A percentile compares a stretch with the other conserved stretches of the same genome.
Conservation (phyloP, 495 filamentous ascomycete species). For the Aspergillus olivimuriae region DNA sequence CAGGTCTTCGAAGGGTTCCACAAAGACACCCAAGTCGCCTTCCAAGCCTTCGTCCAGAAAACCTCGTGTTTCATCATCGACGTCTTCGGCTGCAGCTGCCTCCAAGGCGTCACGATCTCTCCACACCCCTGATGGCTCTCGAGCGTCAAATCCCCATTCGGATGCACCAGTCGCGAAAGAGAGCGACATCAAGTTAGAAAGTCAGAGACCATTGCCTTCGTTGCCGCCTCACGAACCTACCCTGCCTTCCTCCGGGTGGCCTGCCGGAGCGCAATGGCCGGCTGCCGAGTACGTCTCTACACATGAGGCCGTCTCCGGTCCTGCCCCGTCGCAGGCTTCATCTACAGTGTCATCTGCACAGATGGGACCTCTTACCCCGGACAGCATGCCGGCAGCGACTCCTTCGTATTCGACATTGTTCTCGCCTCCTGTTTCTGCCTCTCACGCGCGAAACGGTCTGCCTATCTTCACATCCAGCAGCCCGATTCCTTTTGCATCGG, state of each 20-base stretch:
- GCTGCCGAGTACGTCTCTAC: no score
- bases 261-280: no score
- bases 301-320: no score
- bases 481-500: constrained; percentile 43
- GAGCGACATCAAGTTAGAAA: no score
- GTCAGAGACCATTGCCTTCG: no score
- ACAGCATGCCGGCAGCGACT: constrained; percentile 3
- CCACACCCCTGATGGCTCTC: no score
- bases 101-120: not conserved
- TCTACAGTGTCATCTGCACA: no score
- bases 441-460: constrained; percentile 36
- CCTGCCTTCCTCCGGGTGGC: no score
- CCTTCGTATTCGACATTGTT: constrained; percentile 16
- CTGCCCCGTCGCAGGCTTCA: no score
- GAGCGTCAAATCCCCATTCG: no score
- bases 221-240: no score
- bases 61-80: not conserved
- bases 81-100: not conserved
- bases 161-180: no score
- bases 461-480: constrained; percentile 47
- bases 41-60: not conserved
- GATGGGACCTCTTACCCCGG: constrained; percentile 18
- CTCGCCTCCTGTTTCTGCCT: constrained; percentile 25
- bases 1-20: constrained; percentile 7
- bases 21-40: constrained; percentile 8